Percentiles rank a stretch among this genome's conserved stretches.
Conservation (phyloP, 2,329 filamentous ascomycete species). For the Geosmithia putterillii region DNA sequence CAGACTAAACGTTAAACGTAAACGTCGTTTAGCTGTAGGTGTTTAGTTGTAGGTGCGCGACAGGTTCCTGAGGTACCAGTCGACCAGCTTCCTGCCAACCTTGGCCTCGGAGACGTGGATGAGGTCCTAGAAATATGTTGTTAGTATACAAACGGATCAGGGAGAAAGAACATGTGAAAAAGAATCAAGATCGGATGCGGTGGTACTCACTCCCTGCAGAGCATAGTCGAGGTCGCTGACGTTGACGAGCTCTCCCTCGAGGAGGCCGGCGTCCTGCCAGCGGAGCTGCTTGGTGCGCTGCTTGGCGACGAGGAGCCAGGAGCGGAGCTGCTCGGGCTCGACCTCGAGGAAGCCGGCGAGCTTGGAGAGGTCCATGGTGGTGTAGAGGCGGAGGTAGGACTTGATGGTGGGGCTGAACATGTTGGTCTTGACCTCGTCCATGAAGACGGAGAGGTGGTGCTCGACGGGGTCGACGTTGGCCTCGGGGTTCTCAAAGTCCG, state of each 20-base stretch:
- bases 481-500: constrained; percentile 94
- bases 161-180: not conserved
- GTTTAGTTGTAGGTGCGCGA: constrained; percentile 71
- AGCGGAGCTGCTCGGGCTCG: constrained; percentile 87
- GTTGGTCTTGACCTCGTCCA: constrained; percentile 99
- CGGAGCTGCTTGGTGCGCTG: constrained; percentile 93
- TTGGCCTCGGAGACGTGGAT: constrained; percentile 99
- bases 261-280: constrained; percentile 76
- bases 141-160: constrained; percentile 10
- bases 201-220: constrained; percentile 68
- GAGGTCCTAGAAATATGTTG: constrained; percentile 54
- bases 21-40: no score
- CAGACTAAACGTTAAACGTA: not conserved
- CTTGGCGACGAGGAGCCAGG: constrained; percentile 95
- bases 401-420: constrained; percentile 97
- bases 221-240: constrained; percentile 96
- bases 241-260: constrained; percentile 88
- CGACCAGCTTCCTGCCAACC: constrained; percentile 90
- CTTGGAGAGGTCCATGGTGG: constrained; percentile 98
- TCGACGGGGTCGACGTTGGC: constrained; percentile 94
- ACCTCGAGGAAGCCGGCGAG: constrained; percentile 95
- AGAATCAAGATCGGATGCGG: not conserved
- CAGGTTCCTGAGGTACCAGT: constrained; percentile 98
- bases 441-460: constrained; percentile 95
- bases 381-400: constrained; percentile 98